Conservation (phyloP, 1,139 yeast genomes). For the Casaregolazyma suthepensis region DNA sequence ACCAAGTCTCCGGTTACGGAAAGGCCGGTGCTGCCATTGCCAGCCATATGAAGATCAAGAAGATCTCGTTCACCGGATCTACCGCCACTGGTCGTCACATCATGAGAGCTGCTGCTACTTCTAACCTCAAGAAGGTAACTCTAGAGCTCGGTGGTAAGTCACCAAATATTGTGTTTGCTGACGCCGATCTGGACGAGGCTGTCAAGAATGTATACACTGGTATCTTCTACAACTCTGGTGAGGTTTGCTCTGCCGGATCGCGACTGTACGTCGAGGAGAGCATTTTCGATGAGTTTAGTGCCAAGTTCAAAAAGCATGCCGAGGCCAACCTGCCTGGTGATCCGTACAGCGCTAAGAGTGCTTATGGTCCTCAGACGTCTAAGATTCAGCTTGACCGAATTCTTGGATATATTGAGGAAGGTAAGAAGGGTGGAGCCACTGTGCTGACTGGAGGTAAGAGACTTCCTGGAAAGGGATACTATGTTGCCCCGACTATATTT, state of each 20-base stretch:
- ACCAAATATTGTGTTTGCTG: slow-evolving; percentile 69
- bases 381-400: slow-evolving; percentile 69
- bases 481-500: slow-evolving; percentile 74
- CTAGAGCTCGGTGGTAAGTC: slow-evolving; percentile 85
- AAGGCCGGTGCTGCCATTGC: slow-evolving; percentile 69
- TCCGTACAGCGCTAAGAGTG: slow-evolving; percentile 64
- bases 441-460: slow-evolving; percentile 75
- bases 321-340: slow-evolving; percentile 50
- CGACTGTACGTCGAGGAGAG: slow-evolving; percentile 74
- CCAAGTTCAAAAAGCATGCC: slow-evolving; percentile 52
- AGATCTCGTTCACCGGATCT: slow-evolving; percentile 83
- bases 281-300: slow-evolving; percentile 59
- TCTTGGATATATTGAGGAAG: slow-evolving; percentile 62
- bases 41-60: slow-evolving; percentile 60
- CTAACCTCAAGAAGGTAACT: slow-evolving; percentile 71
- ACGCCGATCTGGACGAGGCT: slow-evolving; percentile 60
- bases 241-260: slow-evolving; percentile 83
- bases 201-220: slow-evolving; percentile 54
- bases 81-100: slow-evolving; percentile 70
- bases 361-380: slow-evolving; percentile 86
- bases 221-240: slow-evolving; percentile 77
- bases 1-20: slow-evolving; percentile 74
- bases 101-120: slow-evolving; percentile 60
- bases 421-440: slow-evolving; percentile 70
- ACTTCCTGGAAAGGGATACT: slow-evolving; percentile 58